Conservation (phyloP, 1,139 yeast genomes). For the Meyerozyma athensensis region DNA sequence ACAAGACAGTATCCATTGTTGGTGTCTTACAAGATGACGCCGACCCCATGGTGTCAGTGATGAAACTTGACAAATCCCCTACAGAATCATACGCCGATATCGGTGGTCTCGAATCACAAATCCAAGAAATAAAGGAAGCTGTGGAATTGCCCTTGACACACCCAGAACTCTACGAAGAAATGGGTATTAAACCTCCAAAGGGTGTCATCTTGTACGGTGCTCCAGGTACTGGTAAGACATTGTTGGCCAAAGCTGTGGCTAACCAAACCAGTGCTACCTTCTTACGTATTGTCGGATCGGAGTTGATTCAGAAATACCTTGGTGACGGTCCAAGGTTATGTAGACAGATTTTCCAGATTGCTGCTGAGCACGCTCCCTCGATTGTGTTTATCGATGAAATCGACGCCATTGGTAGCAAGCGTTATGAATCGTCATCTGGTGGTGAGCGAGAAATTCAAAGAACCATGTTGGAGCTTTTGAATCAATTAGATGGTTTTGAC, state of each 20-base stretch:
- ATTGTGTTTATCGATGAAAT: slow-evolving; percentile 98
- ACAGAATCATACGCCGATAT: slow-evolving; percentile 95
- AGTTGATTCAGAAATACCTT: slow-evolving; percentile 89
- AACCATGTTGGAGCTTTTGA: slow-evolving; percentile 94
- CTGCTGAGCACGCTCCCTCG: slow-evolving; percentile 96
- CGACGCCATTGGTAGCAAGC: slow-evolving; percentile 97
- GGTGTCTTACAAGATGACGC: slow-evolving; percentile 97
- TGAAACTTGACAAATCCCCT: slow-evolving; percentile 97
- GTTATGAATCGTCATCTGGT: slow-evolving; percentile 94
- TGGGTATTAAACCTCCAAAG: slow-evolving; percentile 99
- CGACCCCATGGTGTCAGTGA: slow-evolving; percentile 95
- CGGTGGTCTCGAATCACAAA: slow-evolving; percentile 94
- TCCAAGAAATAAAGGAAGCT: slow-evolving; percentile 96
- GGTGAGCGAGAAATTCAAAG: slow-evolving; percentile 98
- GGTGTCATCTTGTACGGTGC: slow-evolving; percentile 98
- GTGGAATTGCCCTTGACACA: slow-evolving; percentile 97
- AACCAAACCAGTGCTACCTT: slow-evolving; percentile 97
- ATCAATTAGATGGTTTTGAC: slow-evolving; percentile 97
- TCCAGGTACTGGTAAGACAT: slow-evolving; percentile 98
- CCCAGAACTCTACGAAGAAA: slow-evolving; percentile 96
- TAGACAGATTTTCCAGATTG: slow-evolving; percentile 93
- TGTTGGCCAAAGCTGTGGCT: slow-evolving; percentile 97
- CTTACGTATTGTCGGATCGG: slow-evolving; percentile 94
- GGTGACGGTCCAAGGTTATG: slow-evolving; percentile 98
- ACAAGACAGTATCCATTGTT: slow-evolving; percentile 89